Evolutionary conservation across 768 basidiomycete species (phyloP), one percentile per base, ranked within the genome.

Genomic region (Cubamyces lactineus): DNA sequence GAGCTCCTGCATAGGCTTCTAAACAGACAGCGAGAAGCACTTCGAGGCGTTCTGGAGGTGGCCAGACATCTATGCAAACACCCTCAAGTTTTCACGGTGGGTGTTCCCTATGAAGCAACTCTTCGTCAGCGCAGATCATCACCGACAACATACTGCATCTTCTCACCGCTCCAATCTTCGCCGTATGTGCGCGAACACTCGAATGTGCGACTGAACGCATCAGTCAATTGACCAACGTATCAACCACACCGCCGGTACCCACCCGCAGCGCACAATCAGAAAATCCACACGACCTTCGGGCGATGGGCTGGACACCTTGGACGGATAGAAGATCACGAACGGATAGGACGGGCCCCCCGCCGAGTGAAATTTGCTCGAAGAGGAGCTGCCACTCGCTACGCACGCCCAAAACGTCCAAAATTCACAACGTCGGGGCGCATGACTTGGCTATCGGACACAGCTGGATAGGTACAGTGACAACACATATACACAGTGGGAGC

Each of bases 381-480:
- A 9, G 34, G 34, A 4, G 9, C 34, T 34, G 34, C 34, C 58
- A 28, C 40, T 45, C 38, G 49, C 30, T 19, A 24, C 40, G 17
- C 28, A 34, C 51, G 21, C 26, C 30, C 11, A 43, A 6, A 2
- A 11, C 42, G 24, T 17, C 50, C 8, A 12, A 45, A 17, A 23
- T 30, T 51, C 41, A 41, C 41, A 53, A 34, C 17, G 42, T 19
- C 40, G 40, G 5, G 40, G 47, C 51, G 58, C 58, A 59, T 59
- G 50, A 52, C 42, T 51, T 24, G 48, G 16, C 23, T 43, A 51
- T 52, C 58, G 42, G 52, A 42, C 43, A 57, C 26, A 26, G 54
- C 48, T 17, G 24, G 21, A 56, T 49, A 62, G 41, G 41, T 63
- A 58, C 57, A 63, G 21, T 34, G 26, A 58, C 50, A 63, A 58